Evolutionary conservation across 1,284 basidiomycete genomes (phyloP).

Genomic region (Papiliotrema terrestris): DNA sequence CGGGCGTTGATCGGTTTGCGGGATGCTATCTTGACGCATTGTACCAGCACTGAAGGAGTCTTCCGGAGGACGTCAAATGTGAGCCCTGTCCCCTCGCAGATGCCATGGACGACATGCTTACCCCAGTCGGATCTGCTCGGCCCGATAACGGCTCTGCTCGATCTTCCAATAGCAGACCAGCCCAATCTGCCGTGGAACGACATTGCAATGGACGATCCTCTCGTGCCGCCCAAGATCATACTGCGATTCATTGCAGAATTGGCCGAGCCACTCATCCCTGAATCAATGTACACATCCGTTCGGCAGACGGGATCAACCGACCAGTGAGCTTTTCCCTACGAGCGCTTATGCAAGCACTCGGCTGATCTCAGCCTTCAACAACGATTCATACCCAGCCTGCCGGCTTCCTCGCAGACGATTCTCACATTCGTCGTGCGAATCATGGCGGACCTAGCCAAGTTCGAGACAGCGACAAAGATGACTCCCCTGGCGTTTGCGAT

Average conservation of each 20-base stretch:
- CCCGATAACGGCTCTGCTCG: slow-evolving; percentile 20
- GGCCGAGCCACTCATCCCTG: slow-evolving; percentile 17
- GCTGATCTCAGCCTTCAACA: slow-evolving; percentile 15
- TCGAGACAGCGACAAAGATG: slow-evolving; percentile 32
- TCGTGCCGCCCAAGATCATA: slow-evolving; percentile 33
- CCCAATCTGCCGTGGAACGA: slow-evolving; percentile 32
- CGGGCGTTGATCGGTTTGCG: slow-evolving; percentile 19
- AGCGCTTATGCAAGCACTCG: neutral
- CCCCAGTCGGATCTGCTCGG: slow-evolving; percentile 17
- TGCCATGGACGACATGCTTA: too few relatives aligned
- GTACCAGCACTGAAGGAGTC: slow-evolving; percentile 31
- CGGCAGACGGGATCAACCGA: slow-evolving; percentile 6
- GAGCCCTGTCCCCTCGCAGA: slow-evolving; percentile 6
- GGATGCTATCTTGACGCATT: slow-evolving; percentile 27
- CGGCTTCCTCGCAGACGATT: slow-evolving; percentile 1
- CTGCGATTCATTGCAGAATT: slow-evolving; percentile 17
- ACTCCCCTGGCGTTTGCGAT: slow-evolving; percentile 27
- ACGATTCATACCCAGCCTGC: slow-evolving; percentile 18
- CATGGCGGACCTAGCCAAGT: slow-evolving; percentile 20
- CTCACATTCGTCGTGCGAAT: slow-evolving; percentile 20
- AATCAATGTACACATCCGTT: slow-evolving; percentile 18
- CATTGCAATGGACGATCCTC: slow-evolving; percentile 30
- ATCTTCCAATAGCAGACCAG: slow-evolving; percentile 23
- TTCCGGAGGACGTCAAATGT: slow-evolving; percentile 36
- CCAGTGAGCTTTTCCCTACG: slow-evolving; percentile 16